Conservation (phyloP, 1,139 yeast genomes). For the Maudiozyma humilis region DNA sequence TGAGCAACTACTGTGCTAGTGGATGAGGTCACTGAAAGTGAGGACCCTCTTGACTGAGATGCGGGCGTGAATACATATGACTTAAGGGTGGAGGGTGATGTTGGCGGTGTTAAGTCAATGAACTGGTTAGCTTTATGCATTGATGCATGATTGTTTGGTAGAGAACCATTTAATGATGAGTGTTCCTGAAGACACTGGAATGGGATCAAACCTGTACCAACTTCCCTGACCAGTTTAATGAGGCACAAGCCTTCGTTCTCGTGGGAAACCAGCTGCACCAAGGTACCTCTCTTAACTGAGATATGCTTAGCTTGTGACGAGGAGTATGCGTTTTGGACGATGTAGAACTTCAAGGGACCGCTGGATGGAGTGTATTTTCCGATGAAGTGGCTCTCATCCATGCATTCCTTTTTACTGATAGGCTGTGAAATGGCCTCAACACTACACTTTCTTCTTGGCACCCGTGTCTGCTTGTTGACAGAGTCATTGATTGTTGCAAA, state of each 20-base stretch:
- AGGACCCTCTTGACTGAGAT: conserved; percentile 10
- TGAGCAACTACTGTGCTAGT: neutral
- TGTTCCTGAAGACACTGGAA: conserved; percentile 16
- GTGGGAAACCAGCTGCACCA: conserved; percentile 18
- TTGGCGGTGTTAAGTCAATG: conserved; percentile 15
- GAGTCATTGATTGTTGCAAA: conserved; percentile 6
- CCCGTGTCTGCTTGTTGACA: neutral
- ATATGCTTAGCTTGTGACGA: conserved; percentile 6
- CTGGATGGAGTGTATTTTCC: conserved; percentile 6
- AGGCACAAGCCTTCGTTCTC: conserved; percentile 11
- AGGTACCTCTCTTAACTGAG: conserved; percentile 14
- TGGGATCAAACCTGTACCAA: conserved; percentile 23
- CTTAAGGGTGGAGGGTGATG: conserved; percentile 17
- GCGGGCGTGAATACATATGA: conserved; percentile 14
- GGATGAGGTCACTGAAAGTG: conserved; percentile 6
- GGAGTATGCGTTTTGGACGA: conserved; percentile 4
- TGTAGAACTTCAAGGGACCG: conserved; percentile 8
- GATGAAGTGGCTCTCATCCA: conserved; percentile 5
- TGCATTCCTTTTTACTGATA: neutral
- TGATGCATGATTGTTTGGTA: neutral
- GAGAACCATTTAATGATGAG: conserved; percentile 8
- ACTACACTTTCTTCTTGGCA: conserved; percentile 1
- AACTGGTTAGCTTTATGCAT: conserved; percentile 4
- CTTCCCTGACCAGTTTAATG: conserved; percentile 18
- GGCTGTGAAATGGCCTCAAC: conserved; percentile 5